Evolutionary conservation across 192 early-diverging fungal genomes (phyloP).

Genomic region (Chytriomyces sp.): DNA sequence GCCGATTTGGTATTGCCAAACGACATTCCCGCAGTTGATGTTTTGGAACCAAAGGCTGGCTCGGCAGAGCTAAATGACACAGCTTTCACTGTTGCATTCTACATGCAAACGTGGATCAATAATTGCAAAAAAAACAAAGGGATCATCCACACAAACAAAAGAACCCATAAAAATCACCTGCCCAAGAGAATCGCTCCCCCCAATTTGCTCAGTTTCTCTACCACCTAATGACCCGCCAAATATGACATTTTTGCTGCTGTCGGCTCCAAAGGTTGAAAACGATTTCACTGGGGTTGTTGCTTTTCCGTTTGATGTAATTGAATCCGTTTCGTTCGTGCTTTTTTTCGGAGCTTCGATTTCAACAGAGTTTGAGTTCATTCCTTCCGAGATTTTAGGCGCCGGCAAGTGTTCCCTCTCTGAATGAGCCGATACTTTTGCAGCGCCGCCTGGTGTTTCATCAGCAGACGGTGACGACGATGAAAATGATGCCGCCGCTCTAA

Average conservation of each 20-base stretch:
- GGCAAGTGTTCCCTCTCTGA: too few species aligned
- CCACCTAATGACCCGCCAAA: constrained; percentile 30
- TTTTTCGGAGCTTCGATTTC: too few species aligned
- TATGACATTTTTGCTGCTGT: not conserved
- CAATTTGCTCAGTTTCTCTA: constrained; percentile 3
- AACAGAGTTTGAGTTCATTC: too few species aligned
- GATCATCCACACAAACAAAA: not conserved
- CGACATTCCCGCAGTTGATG: constrained; percentile 2
- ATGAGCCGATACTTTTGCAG: not conserved
- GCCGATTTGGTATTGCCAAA: not conserved
- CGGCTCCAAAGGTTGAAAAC: not conserved
- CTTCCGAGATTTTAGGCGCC: too few species aligned
- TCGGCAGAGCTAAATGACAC: constrained; percentile 18
- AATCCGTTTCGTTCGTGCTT: too few species aligned
- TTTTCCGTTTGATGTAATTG: too few species aligned
- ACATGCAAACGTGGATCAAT: not conserved
- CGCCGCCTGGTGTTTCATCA: not conserved
- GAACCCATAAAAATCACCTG: not conserved
- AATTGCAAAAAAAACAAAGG: not conserved
- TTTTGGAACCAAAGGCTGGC: constrained; percentile 20
- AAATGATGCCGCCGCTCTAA: too few species aligned
- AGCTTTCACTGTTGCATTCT: constrained; percentile 25
- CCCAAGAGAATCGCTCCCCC: constrained; percentile 4
- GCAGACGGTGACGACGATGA: not conserved
- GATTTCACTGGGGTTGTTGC: not conserved